Base-by-base conservation (phyloP, 495 filamentous ascomycete species). In the Penicillium cataractarum region DNA sequence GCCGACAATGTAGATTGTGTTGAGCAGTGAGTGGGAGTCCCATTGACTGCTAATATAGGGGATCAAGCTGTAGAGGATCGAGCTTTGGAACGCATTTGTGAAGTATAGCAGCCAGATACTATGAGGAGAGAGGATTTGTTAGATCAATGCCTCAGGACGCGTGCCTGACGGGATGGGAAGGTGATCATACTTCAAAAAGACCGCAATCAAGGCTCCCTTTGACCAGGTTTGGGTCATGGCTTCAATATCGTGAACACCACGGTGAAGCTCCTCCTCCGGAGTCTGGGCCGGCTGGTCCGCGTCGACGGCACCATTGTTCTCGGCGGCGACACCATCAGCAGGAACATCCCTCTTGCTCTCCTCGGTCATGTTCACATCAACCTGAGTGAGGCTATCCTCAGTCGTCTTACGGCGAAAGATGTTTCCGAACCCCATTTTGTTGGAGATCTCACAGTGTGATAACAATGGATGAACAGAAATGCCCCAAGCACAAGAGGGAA, bases 21-120 rank as follows among this genome's bases (percentile, higher is more conserved):
- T 82, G 50, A 88, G 68, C 46, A 88, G 68, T 6, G 85, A 87
- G 66, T 89, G 86, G 6, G 77, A 75, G 22, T 81, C 74, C 66
- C 87, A 89, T 2, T 77, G 80, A 63, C 84, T 86, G 19, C 68
- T 76, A 29, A 78, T 55, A 48, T 74, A 78, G 53, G 72, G 64
- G 15, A 67, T 63, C 50, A 79, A 42, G 52, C 68, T 79, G 17
- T 49, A 52, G 21, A 68, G 65, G 39, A 76, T 71, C 7, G 65
- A 64, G 27, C 65, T 66, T 54, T 82, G 76, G 63, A 83, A 72
- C 13, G 79, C 73, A 68, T 81, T 74, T 50, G 81, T 69, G 57
- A 83, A 82, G 71, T 77, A 82, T 29, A 83, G 70, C 29, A 80
- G 51, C 70, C 72, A 83, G 59, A 83, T 83, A 26, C 81, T 83